Conservation (phyloP, 257 asterid species). For the Salvia splendens region DNA sequence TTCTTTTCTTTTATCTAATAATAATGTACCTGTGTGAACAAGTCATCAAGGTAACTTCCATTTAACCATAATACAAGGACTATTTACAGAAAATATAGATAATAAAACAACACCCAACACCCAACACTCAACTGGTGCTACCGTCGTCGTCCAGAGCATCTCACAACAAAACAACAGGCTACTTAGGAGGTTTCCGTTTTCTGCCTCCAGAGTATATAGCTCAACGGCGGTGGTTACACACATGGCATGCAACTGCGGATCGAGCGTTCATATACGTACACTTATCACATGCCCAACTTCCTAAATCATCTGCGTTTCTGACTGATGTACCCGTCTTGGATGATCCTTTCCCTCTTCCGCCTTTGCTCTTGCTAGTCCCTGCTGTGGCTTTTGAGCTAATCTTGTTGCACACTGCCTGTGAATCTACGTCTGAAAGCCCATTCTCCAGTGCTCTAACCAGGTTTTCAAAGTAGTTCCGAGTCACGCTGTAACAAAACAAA, state of each 20-base stretch:
- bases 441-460: conserved; percentile 89
- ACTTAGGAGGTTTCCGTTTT: conserved; percentile 6
- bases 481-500: conserved; percentile 61
- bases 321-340: conserved; percentile 45
- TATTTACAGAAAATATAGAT: conserved; percentile 42
- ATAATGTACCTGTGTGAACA: conserved; percentile 21
- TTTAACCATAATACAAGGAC: conserved; percentile 23
- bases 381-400: conserved; percentile 51
- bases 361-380: conserved; percentile 71
- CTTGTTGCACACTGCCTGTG: conserved; percentile 56
- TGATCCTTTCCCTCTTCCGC: conserved; percentile 61
- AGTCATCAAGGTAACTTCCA: conserved; percentile 29
- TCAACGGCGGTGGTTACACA: conserved; percentile 60
- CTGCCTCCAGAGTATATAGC: background rate
- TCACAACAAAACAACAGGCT: background rate
- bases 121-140: conserved; percentile 17
- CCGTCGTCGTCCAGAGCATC: background rate
- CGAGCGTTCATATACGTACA: conserved; percentile 54
- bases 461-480: conserved; percentile 87
- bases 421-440: conserved; percentile 88
- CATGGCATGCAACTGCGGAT: conserved; percentile 49
- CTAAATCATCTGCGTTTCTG: conserved; percentile 55
- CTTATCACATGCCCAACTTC: conserved; percentile 63
- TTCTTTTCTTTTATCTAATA: background rate
- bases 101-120: conserved; percentile 25